Evolutionary conservation across 2,329 filamentous ascomycete species (phyloP).

Genomic region (Botrytis pseudocinerea): DNA sequence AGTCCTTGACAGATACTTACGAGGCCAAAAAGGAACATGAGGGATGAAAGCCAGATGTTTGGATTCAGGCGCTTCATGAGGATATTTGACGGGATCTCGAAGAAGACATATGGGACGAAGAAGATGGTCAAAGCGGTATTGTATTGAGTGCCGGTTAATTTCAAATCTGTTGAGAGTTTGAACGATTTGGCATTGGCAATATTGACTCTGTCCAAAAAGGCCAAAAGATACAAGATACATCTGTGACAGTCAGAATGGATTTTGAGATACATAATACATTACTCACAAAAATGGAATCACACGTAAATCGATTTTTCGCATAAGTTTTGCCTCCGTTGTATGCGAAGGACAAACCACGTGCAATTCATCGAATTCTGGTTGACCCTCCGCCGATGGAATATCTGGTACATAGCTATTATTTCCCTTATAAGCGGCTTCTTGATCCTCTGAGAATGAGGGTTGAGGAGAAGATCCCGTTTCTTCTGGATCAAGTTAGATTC

Average conservation of each 20-base stretch:
- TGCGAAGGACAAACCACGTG: conserved; percentile 39
- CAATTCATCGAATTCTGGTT: conserved; percentile 35
- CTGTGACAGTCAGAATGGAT: background rate
- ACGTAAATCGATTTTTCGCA: conserved; percentile 69
- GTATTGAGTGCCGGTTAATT: conserved; percentile 61
- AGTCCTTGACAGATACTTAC: conserved; percentile 41
- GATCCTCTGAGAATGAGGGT: conserved; percentile 20
- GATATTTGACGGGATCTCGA: conserved; percentile 73
- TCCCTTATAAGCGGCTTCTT: conserved; percentile 32
- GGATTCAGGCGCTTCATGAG: conserved; percentile 68
- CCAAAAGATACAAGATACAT: conserved; percentile 67
- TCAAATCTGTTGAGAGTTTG: conserved; percentile 61
- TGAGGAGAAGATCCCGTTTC: conserved; percentile 12
- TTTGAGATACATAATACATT: background rate
- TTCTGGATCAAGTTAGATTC: conserved; percentile 4
- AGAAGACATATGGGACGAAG: conserved; percentile 74
- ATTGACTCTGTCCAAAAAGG: conserved; percentile 73
- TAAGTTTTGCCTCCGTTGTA: conserved; percentile 58
- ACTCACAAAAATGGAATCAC: conserved; percentile 67
- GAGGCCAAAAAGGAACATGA: conserved; percentile 69
- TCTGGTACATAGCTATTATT: conserved; percentile 36
- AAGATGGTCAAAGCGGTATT: conserved; percentile 79
- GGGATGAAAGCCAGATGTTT: conserved; percentile 71
- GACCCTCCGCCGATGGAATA: conserved; percentile 6
- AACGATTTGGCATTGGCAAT: conserved; percentile 77